Conservation (phyloP, 2,329 filamentous ascomycete genomes). For the Aureobasidium sp. region DNA sequence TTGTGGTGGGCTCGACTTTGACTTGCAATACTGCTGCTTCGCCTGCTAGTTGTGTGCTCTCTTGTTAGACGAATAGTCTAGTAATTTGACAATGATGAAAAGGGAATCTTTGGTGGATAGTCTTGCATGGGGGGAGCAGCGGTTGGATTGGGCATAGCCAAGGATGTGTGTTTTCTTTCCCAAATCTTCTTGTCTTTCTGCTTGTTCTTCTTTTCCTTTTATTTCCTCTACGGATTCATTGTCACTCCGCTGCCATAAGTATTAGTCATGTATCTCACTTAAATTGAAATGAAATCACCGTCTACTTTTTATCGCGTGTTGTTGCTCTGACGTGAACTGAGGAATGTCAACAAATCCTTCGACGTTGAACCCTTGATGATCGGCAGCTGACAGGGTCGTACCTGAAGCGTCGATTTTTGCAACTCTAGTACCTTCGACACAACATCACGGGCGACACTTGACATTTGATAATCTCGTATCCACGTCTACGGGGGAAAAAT, state of each 20-base stretch:
- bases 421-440: background rate
- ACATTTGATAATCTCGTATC: background rate
- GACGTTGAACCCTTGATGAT: background rate
- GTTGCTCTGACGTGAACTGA: too few species aligned
- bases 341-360: background rate
- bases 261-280: slow-evolving; percentile 4
- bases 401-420: background rate
- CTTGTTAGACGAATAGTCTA: background rate
- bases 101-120: background rate
- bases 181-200: background rate
- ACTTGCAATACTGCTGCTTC: slow-evolving; percentile 21
- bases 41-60: background rate
- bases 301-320: background rate
- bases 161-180: background rate
- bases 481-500: background rate
- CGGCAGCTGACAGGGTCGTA: background rate
- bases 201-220: background rate
- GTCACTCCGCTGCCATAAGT: background rate
- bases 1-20: slow-evolving; percentile 22
- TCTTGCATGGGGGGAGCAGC: background rate
- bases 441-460: background rate
- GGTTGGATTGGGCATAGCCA: background rate
- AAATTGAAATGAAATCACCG: background rate
- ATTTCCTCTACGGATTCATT: background rate
- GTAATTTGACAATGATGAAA: background rate